Conservation (phyloP, 352 stramenopile species). For the Lagenidium sp. region DNA sequence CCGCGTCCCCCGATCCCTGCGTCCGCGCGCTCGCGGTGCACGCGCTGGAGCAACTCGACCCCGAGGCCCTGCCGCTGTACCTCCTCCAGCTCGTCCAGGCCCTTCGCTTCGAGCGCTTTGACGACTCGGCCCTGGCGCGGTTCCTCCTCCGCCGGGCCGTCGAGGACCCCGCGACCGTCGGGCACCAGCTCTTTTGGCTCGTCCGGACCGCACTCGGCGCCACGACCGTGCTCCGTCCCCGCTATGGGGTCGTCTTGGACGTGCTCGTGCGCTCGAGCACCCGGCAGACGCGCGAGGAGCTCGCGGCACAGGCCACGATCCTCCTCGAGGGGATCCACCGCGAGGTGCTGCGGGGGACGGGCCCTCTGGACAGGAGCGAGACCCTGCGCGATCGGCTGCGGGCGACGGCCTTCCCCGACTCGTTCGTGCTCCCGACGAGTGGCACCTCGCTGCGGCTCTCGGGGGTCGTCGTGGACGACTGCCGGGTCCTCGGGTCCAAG, state of each 20-base stretch:
- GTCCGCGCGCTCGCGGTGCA: slow-evolving; percentile 12
- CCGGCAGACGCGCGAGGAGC: neutral
- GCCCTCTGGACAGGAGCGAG: neutral
- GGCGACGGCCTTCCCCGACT: slow-evolving; percentile 3
- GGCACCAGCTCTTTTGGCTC: slow-evolving; percentile 14
- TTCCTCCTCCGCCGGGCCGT: slow-evolving; percentile 13
- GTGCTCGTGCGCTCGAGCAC: slow-evolving; percentile 2
- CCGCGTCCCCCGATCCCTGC: slow-evolving; percentile 4
- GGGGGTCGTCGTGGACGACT: slow-evolving; percentile 4
- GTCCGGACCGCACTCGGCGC: slow-evolving; percentile 11
- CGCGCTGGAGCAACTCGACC: neutral
- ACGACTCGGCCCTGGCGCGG: slow-evolving; percentile 6
- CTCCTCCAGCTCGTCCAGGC: slow-evolving; percentile 22
- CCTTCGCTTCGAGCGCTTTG: slow-evolving; percentile 14
- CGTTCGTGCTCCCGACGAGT: slow-evolving; percentile 16
- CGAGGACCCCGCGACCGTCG: slow-evolving; percentile 3
- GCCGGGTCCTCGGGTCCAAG: slow-evolving; percentile 16
- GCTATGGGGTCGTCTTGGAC: slow-evolving; percentile 10
- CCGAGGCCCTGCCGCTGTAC: slow-evolving; percentile 9
- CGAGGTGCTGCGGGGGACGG: neutral
- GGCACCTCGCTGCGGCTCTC: slow-evolving; percentile 4
- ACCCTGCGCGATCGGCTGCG: slow-evolving; percentile 1
- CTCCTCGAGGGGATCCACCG: slow-evolving; percentile 10
- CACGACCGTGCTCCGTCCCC: slow-evolving; percentile 4
- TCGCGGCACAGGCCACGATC: slow-evolving; percentile 4